phyloP scores from a whole-genome alignment of 148 eudicot genomes.

The Vaccinium corymbosum region DNA sequence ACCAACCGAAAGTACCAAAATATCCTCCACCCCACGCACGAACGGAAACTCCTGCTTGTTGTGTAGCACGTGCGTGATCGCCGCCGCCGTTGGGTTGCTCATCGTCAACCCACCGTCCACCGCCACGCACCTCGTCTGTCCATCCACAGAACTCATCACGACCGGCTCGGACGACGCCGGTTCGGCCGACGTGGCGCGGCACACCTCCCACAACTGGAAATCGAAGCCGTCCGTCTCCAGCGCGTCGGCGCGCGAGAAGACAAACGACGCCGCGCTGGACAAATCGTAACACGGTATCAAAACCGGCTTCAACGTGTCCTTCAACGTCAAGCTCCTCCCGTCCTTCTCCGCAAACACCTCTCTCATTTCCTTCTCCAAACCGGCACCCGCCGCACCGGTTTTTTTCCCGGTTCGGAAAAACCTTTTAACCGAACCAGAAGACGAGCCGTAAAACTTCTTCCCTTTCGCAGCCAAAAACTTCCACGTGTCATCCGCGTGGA shows the following conservation, averaged over 20 bases:
- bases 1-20: constrained; percentile 80
- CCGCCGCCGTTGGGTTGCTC: constrained; percentile 86
- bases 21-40: constrained; percentile 88
- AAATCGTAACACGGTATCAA: constrained; percentile 84
- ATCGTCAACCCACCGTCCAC: constrained; percentile 75
- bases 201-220: constrained; percentile 73
- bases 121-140: constrained; percentile 60
- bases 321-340: constrained; percentile 52
- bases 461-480: constrained; percentile 63
- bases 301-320: constrained; percentile 79
- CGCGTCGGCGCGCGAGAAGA: constrained; percentile 88
- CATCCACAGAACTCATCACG: constrained; percentile 53
- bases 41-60: constrained; percentile 92
- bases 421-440: constrained; percentile 26
- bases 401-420: constrained; percentile 26
- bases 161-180: constrained; percentile 71
- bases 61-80: constrained; percentile 89
- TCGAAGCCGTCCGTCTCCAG: constrained; percentile 71
- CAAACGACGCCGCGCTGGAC: constrained; percentile 67
- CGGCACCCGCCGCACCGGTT: constrained; percentile 22
- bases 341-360: constrained; percentile 36
- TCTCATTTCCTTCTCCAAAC: constrained; percentile 56
- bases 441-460: constrained; percentile 39
- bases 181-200: constrained; percentile 78
- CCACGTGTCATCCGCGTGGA: constrained; percentile 87